A percentile compares a stretch with the other conserved stretches of the same genome.
Conservation (phyloP, 495 filamentous ascomycete species). For the Glonium stellatum region DNA sequence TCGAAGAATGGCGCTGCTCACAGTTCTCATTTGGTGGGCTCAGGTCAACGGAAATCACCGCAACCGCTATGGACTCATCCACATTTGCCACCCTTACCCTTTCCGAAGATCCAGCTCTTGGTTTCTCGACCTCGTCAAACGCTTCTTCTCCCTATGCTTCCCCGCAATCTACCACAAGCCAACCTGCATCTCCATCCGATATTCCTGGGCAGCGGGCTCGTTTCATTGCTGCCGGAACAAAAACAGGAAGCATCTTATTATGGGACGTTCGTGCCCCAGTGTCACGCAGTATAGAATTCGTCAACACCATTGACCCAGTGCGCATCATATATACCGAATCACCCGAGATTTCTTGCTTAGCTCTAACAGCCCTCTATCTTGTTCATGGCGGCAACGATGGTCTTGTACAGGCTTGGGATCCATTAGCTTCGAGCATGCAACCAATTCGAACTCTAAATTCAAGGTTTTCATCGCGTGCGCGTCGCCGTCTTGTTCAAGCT, state of each 20-base stretch:
- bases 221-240: slow-evolving; percentile 73
- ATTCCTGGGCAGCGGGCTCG: slow-evolving; percentile 81
- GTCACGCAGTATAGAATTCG: slow-evolving; percentile 43
- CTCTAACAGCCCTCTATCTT: slow-evolving; percentile 75
- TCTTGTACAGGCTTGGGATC: slow-evolving; percentile 95
- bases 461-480: slow-evolving; percentile 73
- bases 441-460: slow-evolving; percentile 87
- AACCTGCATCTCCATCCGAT: slow-evolving; percentile 39
- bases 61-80: slow-evolving; percentile 70
- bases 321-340: slow-evolving; percentile 87
- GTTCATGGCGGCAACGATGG: slow-evolving; percentile 94
- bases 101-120: slow-evolving; percentile 67
- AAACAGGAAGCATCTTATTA: slow-evolving; percentile 65
- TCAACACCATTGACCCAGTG: slow-evolving; percentile 56
- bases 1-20: slow-evolving; percentile 57
- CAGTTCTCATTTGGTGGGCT: slow-evolving; percentile 49
- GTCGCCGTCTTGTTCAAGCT: slow-evolving; percentile 64
- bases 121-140: slow-evolving; percentile 48
- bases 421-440: slow-evolving; percentile 67
- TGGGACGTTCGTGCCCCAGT: slow-evolving; percentile 75
- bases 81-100: slow-evolving; percentile 59
- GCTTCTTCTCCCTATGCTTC: slow-evolving; percentile 53
- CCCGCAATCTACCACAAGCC: slow-evolving; percentile 45
- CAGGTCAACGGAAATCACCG: slow-evolving; percentile 54
- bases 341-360: slow-evolving; percentile 79